Evolutionary conservation across 176 grass and related monocot genomes (phyloP), one percentile per base, ranked within the genome.

Genomic region (Rhynchospora tenuis): DNA sequence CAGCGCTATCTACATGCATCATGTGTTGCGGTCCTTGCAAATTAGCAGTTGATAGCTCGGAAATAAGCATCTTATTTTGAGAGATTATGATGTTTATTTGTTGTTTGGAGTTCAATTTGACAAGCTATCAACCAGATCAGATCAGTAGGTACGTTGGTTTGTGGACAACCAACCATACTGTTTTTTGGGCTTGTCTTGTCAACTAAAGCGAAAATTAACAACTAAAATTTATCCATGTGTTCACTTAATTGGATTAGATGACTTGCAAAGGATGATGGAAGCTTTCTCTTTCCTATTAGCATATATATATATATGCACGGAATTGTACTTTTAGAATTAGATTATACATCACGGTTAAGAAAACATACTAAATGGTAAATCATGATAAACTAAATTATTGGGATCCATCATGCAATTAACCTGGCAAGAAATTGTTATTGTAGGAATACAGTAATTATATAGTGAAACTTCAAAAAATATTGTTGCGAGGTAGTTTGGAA

Each of bases 81-180:
- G n/a, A 42, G 52, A 43, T 79, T 59, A 79, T 59, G 59, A 2
- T 79, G 24, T 59, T 55, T 31, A 24, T 79, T 42, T 79, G 24
- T 17, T 31, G 50, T 43, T 59, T 79, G 52, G 51, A 64, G 24
- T 5, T 64, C n/a, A 63, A 14, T 64, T 63, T 47, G 59, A 81
- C 79, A 47, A 23, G 79, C 42, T 28, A 81, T 81, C 79, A 63
- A 65, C 15, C 59, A 26, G 79, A 81, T 26, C 19, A 22, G 33
- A 81, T 43, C 17, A 19, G 57, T 81, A 63, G 59, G 31, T 81
- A 4, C 61, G 11, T 81, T 46, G 31, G 33, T 24, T 81, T 46
- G 54, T 60, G 47, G 57, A 81, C 55, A 59, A 81, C 78, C 78
- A 81, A 64, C 31, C 58, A 64, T 27, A 81, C 59, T 38, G 22